Base-by-base conservation (phyloP, 208 protist species). In the Acanthamoeba castellanii region DNA sequence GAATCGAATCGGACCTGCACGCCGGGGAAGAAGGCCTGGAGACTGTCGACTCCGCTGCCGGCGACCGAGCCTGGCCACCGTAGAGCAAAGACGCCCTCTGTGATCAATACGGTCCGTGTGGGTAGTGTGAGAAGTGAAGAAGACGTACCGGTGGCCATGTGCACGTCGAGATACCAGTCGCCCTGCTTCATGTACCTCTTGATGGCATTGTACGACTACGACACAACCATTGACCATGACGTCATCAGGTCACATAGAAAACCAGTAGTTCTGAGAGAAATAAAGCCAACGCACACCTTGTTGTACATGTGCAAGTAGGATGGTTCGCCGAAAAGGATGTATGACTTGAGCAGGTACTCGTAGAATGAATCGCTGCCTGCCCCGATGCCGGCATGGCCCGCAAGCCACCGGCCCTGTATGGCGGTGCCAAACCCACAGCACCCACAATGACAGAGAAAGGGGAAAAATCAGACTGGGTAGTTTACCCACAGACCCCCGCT, bases 311-410 rank as follows among this genome's bases (percentile, higher is more conserved):
- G 37, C n/a, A 94, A n/a, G 81, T 97, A 96, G 42, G 97, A 45
- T 78, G 95, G 78, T 27, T 97, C 95, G 27, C 98, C 97, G 50
- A 97, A 97, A 18, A 98, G 88, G 20, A 97, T 95, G 50, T 97
- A 96, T 16, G 96, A 47, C 95, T 99, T 99, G 52, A 98, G 94
- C 20, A 98, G 85, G 94, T 99, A 99, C 91, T 99, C 98, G 92
- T 97, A 97, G 37, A 96, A 98, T 82, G 96, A 97, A 92, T 99
- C 98, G 30, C 97, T 94, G n/a, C 85, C 95, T 1, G 97, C 96
- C 16, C 98, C 98, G 22, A 92, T 96, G 34, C 95, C 96, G 30
- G 95, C 84, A 14, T 93, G 78, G 42, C 81, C 27, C n/a, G 27
- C 52, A 11, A 88, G 45, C 81, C 81, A 88, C n/a, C 32, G 6